Percentiles rank a stretch among this genome's conserved stretches.
These are phyloP conservation scores for Cryptococcus maquisensis DNA, from an alignment of 1,284 basidiomycete genomes.

Conservation along the genomic window DNA sequence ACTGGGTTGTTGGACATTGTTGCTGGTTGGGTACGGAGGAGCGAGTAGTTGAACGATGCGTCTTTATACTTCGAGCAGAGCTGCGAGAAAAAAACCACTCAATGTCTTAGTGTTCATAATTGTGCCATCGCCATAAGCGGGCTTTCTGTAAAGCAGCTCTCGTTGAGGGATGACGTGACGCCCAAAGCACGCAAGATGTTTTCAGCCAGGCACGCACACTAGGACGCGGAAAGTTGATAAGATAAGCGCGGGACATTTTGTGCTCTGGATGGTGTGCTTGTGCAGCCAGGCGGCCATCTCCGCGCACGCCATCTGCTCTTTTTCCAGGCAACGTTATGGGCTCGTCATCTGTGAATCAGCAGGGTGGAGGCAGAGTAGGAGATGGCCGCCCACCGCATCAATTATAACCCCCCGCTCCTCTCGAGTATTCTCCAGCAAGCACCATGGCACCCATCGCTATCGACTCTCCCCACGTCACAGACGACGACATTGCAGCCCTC, in stretches of 20 bases:
- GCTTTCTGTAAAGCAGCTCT: too few relatives aligned
- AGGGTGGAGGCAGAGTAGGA: too few relatives aligned
- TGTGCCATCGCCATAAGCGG: neutral
- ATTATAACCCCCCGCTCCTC: neutral
- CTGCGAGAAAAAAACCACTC: too few relatives aligned
- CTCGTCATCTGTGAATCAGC: neutral
- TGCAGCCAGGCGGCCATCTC: neutral
- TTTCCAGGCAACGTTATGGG: neutral
- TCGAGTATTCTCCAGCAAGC: neutral
- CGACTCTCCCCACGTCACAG: neutral
- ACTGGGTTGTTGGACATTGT: neutral
- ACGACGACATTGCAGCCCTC: neutral
- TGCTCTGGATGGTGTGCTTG: too few relatives aligned
- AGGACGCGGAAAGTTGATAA: too few relatives aligned
- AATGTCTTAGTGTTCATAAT: too few relatives aligned
- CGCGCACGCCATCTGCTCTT: neutral
- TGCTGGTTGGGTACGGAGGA: too few relatives aligned
- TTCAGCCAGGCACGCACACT: too few relatives aligned
- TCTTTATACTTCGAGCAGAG: too few relatives aligned
- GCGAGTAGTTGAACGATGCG: too few relatives aligned
- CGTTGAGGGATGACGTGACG: neutral
- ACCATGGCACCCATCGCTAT: slow-evolving; percentile 16
- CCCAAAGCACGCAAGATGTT: neutral
- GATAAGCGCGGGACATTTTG: too few relatives aligned
- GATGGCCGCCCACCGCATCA: too few relatives aligned